Conservation (phyloP, 148 eudicot species). For the Nepenthes mirabilis region DNA sequence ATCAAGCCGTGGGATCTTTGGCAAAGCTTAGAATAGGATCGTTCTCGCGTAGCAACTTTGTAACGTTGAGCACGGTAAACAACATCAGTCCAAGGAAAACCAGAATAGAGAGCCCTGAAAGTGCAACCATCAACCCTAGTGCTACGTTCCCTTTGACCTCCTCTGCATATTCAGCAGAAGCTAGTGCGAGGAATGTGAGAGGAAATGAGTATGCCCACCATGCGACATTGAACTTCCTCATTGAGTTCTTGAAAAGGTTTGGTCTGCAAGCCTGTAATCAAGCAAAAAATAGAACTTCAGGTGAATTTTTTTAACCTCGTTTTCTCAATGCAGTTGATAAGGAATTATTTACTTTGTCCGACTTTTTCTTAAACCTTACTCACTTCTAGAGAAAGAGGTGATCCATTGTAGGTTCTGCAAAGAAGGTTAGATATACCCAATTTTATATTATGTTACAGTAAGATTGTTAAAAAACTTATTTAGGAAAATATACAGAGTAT, state of each 20-base stretch:
- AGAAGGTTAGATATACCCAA: no score
- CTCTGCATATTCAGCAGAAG: constrained; percentile 24
- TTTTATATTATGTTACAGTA: no score
- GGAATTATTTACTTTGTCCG: no score
- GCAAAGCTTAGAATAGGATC: constrained; percentile 29
- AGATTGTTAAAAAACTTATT: no score
- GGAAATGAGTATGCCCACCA: constrained; percentile 66
- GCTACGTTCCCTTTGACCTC: constrained; percentile 24
- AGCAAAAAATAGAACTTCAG: not conserved
- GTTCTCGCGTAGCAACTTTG: constrained; percentile 26
- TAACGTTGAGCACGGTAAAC: constrained; percentile 36
- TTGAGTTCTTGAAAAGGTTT: constrained; percentile 37
- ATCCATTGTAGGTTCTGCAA: no score
- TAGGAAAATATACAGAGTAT: no score
- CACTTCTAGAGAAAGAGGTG: no score
- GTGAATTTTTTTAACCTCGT: no score
- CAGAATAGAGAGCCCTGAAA: constrained; percentile 40
- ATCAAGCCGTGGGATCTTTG: constrained; percentile 13
- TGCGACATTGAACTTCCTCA: constrained; percentile 32
- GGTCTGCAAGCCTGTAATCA: constrained; percentile 39
- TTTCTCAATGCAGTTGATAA: no score
- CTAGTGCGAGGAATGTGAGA: constrained; percentile 29
- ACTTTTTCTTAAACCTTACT: no score
- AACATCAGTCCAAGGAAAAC: constrained; percentile 41
- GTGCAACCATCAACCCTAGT: constrained; percentile 20